A percentile compares a stretch with the other conserved stretches of the same genome.
phyloP scores from a whole-genome alignment of 768 basidiomycete species.

The Leccinum variicolor region DNA sequence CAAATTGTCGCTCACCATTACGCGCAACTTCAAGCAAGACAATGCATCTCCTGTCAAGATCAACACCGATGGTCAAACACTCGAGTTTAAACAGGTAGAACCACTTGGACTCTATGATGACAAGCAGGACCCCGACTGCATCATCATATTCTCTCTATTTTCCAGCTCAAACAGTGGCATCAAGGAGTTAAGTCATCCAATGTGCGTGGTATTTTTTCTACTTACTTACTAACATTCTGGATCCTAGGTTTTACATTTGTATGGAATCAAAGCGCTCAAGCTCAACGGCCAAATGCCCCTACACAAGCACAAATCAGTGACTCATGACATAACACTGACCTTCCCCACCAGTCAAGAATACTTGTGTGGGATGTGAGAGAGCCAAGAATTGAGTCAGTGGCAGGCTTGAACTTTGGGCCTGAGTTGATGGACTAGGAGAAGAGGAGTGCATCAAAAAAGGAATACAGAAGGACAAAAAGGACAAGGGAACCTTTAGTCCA shows the following conservation, averaged over 20 bases:
- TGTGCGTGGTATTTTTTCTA: neutral
- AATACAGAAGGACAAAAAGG: too few species aligned
- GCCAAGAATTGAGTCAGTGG: too few species aligned
- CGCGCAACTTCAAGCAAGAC: too few species aligned
- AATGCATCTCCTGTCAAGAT: neutral
- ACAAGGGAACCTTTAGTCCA: too few species aligned
- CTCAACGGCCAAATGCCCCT: neutral
- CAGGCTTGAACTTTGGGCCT: too few species aligned
- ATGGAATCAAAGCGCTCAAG: neutral
- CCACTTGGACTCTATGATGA: too few species aligned
- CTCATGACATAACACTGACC: too few species aligned
- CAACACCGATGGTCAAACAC: neutral
- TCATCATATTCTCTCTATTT: neutral
- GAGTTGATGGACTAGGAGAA: too few species aligned
- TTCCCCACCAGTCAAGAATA: too few species aligned
- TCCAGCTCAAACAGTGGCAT: neutral
- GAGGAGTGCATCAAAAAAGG: too few species aligned
- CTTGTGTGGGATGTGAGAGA: too few species aligned
- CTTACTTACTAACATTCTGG: neutral
- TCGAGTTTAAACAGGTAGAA: too few species aligned
- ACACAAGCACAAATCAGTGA: neutral
- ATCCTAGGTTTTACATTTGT: neutral
- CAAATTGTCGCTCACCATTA: neutral
- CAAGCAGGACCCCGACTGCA: neutral
- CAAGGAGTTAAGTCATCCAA: neutral